Evolutionary conservation across 352 stramenopile species (phyloP), one percentile per base, ranked within the genome.

Genomic region (Pythium insidiosum): DNA sequence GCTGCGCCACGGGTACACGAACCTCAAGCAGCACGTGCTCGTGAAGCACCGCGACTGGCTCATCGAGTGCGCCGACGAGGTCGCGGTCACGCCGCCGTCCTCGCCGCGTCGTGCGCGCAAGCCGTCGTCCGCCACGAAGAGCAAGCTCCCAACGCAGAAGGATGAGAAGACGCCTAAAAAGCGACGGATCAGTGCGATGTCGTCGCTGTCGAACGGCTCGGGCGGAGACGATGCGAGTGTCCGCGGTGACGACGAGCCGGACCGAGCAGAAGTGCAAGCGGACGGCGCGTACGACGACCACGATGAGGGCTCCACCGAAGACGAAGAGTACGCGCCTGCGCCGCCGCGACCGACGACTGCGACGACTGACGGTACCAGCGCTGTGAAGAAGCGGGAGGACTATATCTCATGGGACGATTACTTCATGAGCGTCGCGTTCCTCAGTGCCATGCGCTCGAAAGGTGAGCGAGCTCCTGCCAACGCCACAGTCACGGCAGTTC

Each of bases 321-420:
- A 19, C 16, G 10, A 6, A 44, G 28, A 38, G 20, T 11, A n/a
- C 3, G 26, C 23, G 12, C 11, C 42, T 2, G 16, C 11, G 2
- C 18, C 42, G n/a, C n/a, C n/a, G n/a, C n/a, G n/a, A n/a, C n/a
- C n/a, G n/a, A n/a, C n/a, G n/a, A n/a, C n/a, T n/a, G n/a, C n/a
- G n/a, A n/a, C n/a, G n/a, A n/a, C n/a, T n/a, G n/a, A n/a, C n/a
- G n/a, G n/a, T n/a, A n/a, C n/a, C n/a, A n/a, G n/a, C n/a, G n/a
- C n/a, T n/a, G n/a, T n/a, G n/a, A 56, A 69, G 33, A 97, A 96
- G 63, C 76, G 86, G 3, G 49, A 44, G 0, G 70, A 95, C 35
- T 98, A 98, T 65, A 63, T 99, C 21, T 92, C 86, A 16, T 99
- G 96, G 96, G 93, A 99, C 54, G 94, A 98, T 57, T 99, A 99